Conservation (phyloP, 208 protist genomes). For the Angomonas desouzai region DNA sequence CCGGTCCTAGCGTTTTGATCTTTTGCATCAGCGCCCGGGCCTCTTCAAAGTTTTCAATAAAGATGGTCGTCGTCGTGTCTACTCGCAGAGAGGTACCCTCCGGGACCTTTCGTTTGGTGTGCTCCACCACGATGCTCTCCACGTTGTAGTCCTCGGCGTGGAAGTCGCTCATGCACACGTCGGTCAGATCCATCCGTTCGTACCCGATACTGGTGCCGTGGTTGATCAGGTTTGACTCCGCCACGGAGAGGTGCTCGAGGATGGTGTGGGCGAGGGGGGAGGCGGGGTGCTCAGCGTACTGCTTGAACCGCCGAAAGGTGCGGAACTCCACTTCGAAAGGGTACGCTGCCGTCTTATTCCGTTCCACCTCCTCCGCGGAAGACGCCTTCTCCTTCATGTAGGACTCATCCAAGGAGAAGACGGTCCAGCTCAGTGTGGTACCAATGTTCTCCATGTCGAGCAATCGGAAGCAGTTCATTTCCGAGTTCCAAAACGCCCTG, state of each 20-base stretch:
- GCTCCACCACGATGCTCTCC: constrained; percentile 84
- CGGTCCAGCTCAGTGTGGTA: constrained; percentile 74
- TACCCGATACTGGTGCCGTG: constrained; percentile 76
- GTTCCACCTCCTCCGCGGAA: constrained; percentile 15
- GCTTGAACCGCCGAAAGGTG: constrained; percentile 75
- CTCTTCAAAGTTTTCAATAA: constrained; percentile 86
- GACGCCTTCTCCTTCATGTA: constrained; percentile 18
- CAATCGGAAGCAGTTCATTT: constrained; percentile 66
- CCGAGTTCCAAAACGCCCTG: constrained; percentile 74
- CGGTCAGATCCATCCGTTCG: constrained; percentile 75
- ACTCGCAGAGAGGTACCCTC: constrained; percentile 66
- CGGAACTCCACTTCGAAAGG: constrained; percentile 85
- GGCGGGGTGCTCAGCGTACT: constrained; percentile 67
- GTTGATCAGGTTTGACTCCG: constrained; percentile 74
- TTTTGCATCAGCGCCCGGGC: constrained; percentile 69
- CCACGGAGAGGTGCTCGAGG: constrained; percentile 75
- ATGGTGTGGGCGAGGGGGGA: constrained; percentile 68
- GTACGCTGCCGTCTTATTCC: constrained; percentile 83
- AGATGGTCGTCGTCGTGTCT: constrained; percentile 78
- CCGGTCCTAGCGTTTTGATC: constrained; percentile 39
- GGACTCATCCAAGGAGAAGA: constrained; percentile 84
- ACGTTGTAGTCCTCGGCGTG: constrained; percentile 80
- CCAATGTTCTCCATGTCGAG: constrained; percentile 83
- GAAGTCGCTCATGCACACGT: constrained; percentile 77
- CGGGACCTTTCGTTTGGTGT: constrained; percentile 67